Evolutionary conservation across 495 filamentous ascomycete species (phyloP), one percentile per base, ranked within the genome.

Genomic region (Penicillium alfredii): DNA sequence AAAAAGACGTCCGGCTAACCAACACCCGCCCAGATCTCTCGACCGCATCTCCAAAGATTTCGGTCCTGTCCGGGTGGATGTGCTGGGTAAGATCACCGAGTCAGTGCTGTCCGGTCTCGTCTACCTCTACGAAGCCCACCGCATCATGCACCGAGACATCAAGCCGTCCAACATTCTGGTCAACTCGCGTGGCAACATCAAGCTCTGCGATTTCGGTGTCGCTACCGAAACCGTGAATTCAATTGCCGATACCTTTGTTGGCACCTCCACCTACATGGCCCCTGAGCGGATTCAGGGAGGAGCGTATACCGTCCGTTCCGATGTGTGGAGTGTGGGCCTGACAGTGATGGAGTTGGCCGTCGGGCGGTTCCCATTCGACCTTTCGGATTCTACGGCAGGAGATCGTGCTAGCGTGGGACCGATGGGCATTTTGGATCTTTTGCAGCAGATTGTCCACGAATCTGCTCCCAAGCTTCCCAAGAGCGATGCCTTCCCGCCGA

Each of bases 201-300:
- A 97, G 64, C 76, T 98, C 4, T 97, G 93, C 62, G 92, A 98
- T 57, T 98, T 98, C 58, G 92, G 92, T 32, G 92, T 98, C 8
- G 94, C 88, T 6, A 89, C 88, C 38, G 92, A 97, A 64, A 77
- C 95, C 2, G 85, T 94, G 49, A 96, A 96, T 61, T 96, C 90
- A 8, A 85, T 98, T 36, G 92, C 92, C 34, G 87, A 96, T 59
- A 98, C 92, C 1, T 98, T 98, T 46, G 92, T 98, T 6, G 92
- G 92, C 16, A 98, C 92, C 5, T 95, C 89, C 4, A 98, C 92
- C 31, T 98, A 97, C 64, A 98, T 98, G 92, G 92, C 92, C 0
- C 92, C 92, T 0, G 92, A 98, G 63, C 81, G 92, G 55, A 98
- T 98, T 43, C 87, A 95, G 55, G 92, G 92, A 19, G 86, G 88